phyloP scores from a whole-genome alignment of 2,329 filamentous ascomycete species.

The Sporothrix protearum region DNA sequence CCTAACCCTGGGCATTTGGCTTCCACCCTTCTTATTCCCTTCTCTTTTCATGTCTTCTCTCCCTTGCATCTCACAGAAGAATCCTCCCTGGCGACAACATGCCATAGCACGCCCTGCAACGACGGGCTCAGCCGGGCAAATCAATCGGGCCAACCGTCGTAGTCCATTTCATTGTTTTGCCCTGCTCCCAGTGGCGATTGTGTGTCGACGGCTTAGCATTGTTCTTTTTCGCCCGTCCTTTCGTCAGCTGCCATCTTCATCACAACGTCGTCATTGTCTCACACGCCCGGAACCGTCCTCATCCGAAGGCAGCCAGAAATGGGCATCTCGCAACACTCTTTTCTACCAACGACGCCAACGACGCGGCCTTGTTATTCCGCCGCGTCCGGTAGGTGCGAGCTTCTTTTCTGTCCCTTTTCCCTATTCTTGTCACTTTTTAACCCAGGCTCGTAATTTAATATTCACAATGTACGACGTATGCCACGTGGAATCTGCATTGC shows the following conservation, averaged over 20 bases:
- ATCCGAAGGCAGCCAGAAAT: constrained; percentile 7
- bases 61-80: not conserved
- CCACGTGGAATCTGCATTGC: not conserved
- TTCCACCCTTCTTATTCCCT: not conserved
- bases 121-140: not conserved
- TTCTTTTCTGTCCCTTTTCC: too few species aligned
- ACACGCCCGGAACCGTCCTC: not conserved
- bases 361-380: not conserved
- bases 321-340: not conserved
- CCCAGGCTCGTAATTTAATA: not conserved
- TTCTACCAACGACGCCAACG: not conserved
- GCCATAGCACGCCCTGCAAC: not conserved
- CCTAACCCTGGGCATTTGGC: not conserved
- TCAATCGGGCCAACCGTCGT: constrained; percentile 1
- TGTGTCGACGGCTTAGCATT: constrained; percentile 5
- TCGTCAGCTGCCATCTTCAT: not conserved
- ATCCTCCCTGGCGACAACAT: not conserved
- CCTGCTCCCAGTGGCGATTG: not conserved
- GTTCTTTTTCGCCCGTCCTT: not conserved
- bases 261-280: not conserved
- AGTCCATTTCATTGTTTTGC: not conserved
- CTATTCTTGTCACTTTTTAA: too few species aligned
- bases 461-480: not conserved
- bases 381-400: not conserved
- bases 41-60: not conserved